These are phyloP conservation scores for Scortechinia acanthostroma DNA, from an alignment of 2,329 filamentous ascomycete species.

Conservation along the genomic window DNA sequence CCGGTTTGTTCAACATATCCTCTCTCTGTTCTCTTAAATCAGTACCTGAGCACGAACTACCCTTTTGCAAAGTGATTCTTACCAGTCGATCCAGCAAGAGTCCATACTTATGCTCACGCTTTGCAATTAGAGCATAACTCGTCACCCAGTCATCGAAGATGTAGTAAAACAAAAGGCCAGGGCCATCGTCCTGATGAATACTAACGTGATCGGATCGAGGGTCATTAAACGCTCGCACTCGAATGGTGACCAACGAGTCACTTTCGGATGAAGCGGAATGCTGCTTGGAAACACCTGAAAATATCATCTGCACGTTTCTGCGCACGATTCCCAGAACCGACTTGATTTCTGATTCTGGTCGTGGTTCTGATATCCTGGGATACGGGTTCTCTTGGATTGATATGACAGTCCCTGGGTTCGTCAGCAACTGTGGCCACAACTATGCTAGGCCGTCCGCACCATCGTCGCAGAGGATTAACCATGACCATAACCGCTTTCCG, in stretches of 20 bases:
- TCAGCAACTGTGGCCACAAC: no score
- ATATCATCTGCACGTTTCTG: not conserved
- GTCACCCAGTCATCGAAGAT: not conserved
- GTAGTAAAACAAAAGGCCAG: not conserved
- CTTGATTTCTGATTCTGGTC: constrained; percentile 1
- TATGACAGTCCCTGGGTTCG: not conserved
- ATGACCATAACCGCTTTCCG: not conserved
- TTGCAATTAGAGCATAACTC: constrained; percentile 1
- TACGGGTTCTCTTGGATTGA: not conserved
- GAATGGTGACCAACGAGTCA: not conserved
- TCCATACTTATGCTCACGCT: not conserved
- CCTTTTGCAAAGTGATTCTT: not conserved
- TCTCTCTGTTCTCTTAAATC: not conserved
- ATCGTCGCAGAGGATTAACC: constrained; percentile 1
- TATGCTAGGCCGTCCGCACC: no score
- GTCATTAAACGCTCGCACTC: not conserved
- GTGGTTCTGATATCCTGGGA: not conserved
- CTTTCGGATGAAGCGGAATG: not conserved
- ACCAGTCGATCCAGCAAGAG: not conserved
- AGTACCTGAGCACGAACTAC: not conserved
- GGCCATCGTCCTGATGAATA: not conserved
- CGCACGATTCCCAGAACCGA: not conserved
- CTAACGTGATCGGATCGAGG: not conserved
- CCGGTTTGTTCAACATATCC: not conserved
- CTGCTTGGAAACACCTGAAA: not conserved